A percentile compares a stretch with the other conserved stretches of the same genome.
phyloP scores from a whole-genome alignment of 768 basidiomycete species.

The Asterophora parasitica region DNA sequence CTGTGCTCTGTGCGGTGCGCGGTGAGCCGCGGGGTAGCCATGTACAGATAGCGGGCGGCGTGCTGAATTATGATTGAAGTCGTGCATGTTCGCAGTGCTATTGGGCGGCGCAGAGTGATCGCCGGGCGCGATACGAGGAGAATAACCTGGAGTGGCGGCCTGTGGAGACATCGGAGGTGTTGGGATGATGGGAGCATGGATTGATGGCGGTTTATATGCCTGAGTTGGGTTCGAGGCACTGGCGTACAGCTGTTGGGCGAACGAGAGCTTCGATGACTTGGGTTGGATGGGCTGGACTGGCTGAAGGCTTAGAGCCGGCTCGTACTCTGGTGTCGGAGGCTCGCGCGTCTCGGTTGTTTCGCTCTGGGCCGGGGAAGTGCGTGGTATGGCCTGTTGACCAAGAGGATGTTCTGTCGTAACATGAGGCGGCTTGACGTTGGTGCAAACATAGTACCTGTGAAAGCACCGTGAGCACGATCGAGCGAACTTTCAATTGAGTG shows the following conservation, averaged over 20 bases:
- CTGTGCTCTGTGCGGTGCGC: slow-evolving; percentile 7
- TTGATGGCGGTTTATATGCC: slow-evolving; percentile 1
- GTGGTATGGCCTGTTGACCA: slow-evolving; percentile 4
- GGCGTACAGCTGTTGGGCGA: slow-evolving; percentile 17
- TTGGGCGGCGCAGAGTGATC: background rate
- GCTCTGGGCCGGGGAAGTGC: background rate
- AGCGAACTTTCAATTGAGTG: background rate
- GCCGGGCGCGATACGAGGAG: slow-evolving; percentile 1
- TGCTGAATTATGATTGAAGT: background rate
- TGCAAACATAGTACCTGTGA: slow-evolving; percentile 18
- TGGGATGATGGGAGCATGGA: background rate
- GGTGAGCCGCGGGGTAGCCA: background rate
- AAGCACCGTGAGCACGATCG: background rate
- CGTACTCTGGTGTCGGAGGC: background rate
- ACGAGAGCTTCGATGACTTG: slow-evolving; percentile 6
- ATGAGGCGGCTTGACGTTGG: slow-evolving; percentile 8
- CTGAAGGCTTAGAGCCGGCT: background rate
- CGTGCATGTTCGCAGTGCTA: background rate
- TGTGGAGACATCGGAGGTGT: background rate
- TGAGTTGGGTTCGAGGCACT: slow-evolving; percentile 6
- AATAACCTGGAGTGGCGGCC: background rate
- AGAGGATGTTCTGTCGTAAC: slow-evolving; percentile 14
- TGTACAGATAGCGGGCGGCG: background rate
- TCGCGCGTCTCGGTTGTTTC: background rate
- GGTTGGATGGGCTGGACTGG: slow-evolving; percentile 1